Conservation (phyloP, 176 grass and related monocot genomes). For the Canna indica region DNA sequence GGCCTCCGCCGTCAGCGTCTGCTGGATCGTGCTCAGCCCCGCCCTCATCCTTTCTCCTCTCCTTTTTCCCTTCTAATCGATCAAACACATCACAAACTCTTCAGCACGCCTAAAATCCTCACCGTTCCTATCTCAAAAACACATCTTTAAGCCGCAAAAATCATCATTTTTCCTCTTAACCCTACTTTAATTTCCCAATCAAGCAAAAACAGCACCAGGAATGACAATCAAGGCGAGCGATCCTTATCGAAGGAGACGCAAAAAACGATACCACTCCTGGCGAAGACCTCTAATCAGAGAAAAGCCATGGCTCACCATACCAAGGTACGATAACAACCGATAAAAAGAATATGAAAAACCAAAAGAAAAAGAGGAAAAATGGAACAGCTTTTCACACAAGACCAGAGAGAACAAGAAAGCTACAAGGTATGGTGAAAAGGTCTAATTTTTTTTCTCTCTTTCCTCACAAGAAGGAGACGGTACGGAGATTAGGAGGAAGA, state of each 20-base stretch:
- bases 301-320: not conserved
- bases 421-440: not conserved
- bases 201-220: not conserved
- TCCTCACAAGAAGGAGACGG: not conserved
- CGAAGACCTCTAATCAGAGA: not conserved
- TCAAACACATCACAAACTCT: not conserved
- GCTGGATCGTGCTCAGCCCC: constrained; percentile 28
- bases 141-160: not conserved
- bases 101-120: not conserved
- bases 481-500: not conserved
- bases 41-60: constrained; percentile 18
- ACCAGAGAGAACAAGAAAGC: not conserved
- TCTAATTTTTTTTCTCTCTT: not conserved
- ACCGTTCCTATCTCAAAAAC: not conserved
- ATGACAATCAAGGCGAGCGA: not conserved
- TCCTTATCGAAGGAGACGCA: not conserved
- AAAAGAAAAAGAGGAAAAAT: not conserved
- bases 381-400: not conserved
- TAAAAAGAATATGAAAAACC: not conserved
- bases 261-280: not conserved
- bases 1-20: constrained; percentile 27
- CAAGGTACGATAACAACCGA: not conserved
- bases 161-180: not conserved
- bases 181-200: not conserved
- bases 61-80: not conserved